Conservation (phyloP, 2,329 filamentous ascomycete genomes). For the Beauveria brongniartii region DNA sequence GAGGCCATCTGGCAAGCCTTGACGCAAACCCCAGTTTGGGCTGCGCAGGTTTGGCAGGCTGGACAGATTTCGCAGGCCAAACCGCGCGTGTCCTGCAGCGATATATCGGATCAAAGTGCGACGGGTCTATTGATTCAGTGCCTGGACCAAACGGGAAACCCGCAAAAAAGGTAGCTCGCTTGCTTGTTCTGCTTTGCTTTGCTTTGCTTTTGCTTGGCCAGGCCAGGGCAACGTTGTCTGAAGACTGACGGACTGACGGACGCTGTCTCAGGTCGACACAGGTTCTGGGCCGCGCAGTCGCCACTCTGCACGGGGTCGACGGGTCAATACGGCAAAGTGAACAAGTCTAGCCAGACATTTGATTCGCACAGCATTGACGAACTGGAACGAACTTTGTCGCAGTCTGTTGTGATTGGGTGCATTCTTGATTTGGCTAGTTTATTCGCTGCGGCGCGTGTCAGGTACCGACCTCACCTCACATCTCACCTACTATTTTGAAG, state of each 20-base stretch:
- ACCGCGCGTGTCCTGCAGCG: constrained; percentile 2
- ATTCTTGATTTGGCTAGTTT: background rate
- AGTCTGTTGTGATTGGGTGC: background rate
- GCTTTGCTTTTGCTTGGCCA: background rate
- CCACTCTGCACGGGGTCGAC: constrained; percentile 5
- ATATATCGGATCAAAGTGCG: background rate
- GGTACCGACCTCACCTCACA: background rate
- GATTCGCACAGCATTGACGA: background rate
- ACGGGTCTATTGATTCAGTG: background rate
- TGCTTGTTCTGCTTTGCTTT: too few species aligned
- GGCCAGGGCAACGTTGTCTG: background rate
- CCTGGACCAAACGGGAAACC: background rate
- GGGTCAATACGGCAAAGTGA: background rate
- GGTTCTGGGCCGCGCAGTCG: constrained; percentile 5
- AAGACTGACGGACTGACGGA: background rate
- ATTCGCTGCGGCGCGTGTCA: background rate
- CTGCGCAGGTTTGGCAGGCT: background rate
- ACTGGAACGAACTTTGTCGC: background rate
- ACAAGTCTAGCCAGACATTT: background rate
- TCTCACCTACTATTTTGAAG: background rate
- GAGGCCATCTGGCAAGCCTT: background rate
- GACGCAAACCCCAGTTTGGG: background rate
- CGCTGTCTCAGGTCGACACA: background rate
- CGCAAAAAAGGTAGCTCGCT: too few species aligned
- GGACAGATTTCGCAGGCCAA: background rate